phyloP scores from a whole-genome alignment of 305 asterid genomes.

The Stenogyne calaminthoides region DNA sequence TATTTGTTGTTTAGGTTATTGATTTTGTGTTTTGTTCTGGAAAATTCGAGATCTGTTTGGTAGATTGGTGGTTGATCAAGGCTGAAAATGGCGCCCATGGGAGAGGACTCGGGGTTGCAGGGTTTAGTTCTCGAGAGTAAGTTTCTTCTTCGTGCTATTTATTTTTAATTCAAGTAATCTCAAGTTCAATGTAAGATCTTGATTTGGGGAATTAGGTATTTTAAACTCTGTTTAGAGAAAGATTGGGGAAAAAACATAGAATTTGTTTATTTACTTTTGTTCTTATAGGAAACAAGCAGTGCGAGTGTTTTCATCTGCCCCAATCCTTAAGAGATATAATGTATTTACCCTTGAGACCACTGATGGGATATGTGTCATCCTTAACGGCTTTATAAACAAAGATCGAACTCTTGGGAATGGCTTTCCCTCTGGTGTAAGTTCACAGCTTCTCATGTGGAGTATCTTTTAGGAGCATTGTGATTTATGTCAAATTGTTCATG shows the following conservation, averaged over 20 bases:
- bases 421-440: slow-evolving; percentile 57
- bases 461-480: slow-evolving; percentile 13
- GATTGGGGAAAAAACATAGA: not conserved
- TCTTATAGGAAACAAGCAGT: slow-evolving; percentile 53
- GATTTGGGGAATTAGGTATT: not conserved
- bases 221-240: not conserved
- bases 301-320: slow-evolving; percentile 73
- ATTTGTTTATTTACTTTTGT: slow-evolving; percentile 22
- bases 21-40: not conserved
- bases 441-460: not conserved
- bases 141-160: not conserved
- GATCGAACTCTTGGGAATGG: slow-evolving; percentile 55
- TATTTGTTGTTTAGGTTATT: slow-evolving; percentile 3
- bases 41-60: slow-evolving; percentile 51
- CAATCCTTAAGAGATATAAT: slow-evolving; percentile 59
- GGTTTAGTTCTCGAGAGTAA: slow-evolving; percentile 53
- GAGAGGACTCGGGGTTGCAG: slow-evolving; percentile 58
- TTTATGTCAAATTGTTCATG: slow-evolving; percentile 10
- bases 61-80: slow-evolving; percentile 73
- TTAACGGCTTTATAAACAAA: slow-evolving; percentile 62
- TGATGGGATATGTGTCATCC: slow-evolving; percentile 62
- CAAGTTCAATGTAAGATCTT: not conserved
- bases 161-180: not conserved
- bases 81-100: slow-evolving; percentile 42
- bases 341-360: slow-evolving; percentile 60